phyloP scores from a whole-genome alignment of 2,329 filamentous ascomycete genomes.

The Xylariaceae sp. region DNA sequence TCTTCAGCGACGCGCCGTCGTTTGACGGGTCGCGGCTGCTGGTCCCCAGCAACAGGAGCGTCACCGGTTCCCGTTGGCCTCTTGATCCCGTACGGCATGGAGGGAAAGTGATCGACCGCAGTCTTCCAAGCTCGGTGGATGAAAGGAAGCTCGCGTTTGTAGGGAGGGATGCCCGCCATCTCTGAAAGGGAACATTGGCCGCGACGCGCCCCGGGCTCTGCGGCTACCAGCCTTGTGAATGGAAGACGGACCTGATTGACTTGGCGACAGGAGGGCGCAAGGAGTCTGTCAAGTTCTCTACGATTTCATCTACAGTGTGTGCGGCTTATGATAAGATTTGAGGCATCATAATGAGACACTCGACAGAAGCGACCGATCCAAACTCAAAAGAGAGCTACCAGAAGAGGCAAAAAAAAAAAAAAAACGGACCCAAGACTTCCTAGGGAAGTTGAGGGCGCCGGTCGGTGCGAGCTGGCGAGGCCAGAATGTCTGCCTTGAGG shows the following conservation, averaged over 20 bases:
- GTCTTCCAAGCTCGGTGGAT: slow-evolving; percentile 50
- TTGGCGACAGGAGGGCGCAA: no score
- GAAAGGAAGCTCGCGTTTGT: slow-evolving; percentile 47
- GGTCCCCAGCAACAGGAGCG: slow-evolving; percentile 34
- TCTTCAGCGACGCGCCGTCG: slow-evolving; percentile 44
- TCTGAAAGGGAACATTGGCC: slow-evolving; percentile 32
- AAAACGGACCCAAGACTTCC: no score
- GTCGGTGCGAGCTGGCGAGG: no score
- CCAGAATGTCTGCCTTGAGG: no score
- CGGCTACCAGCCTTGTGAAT: slow-evolving; percentile 20
- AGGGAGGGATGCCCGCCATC: slow-evolving; percentile 45
- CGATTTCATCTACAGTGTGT: slow-evolving; percentile 18
- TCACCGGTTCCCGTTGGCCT: slow-evolving; percentile 35
- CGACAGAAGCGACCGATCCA: slow-evolving; percentile 4
- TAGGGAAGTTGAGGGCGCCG: no score
- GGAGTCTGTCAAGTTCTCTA: slow-evolving; percentile 14
- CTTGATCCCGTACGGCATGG: slow-evolving; percentile 42
- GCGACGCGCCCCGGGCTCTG: slow-evolving; percentile 27
- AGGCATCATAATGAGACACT: slow-evolving; percentile 19
- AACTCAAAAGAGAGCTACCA: neutral
- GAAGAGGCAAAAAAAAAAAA: no score
- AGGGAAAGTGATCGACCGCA: slow-evolving; percentile 39
- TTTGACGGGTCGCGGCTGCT: slow-evolving; percentile 40
- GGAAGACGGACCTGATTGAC: slow-evolving; percentile 6
- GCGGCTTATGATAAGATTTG: slow-evolving; percentile 20